phyloP scores from a whole-genome alignment of 495 filamentous ascomycete species.

The Tetracladium setigerum region DNA sequence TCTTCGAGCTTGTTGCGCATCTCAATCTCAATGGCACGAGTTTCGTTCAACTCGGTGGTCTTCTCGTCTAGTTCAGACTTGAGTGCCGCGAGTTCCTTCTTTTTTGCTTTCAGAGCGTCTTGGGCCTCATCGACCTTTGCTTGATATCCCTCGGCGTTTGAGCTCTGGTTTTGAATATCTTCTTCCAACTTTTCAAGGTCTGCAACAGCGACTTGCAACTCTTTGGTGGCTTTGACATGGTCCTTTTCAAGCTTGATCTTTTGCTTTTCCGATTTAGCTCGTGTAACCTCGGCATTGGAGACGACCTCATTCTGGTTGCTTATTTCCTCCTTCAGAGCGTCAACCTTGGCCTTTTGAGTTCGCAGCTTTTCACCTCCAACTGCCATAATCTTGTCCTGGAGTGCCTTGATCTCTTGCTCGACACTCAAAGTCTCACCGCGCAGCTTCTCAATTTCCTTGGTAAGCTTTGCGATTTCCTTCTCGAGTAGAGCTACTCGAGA shows the following conservation, averaged over 20 bases:
- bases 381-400: conserved; percentile 98
- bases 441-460: conserved; percentile 73
- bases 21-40: conserved; percentile 85
- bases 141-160: conserved; percentile 62
- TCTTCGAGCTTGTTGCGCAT: conserved; percentile 98
- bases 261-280: conserved; percentile 87
- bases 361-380: conserved; percentile 89
- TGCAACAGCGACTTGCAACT: conserved; percentile 58
- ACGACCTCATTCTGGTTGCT: conserved; percentile 70
- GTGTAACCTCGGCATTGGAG: conserved; percentile 75
- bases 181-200: conserved; percentile 70
- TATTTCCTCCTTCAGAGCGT: conserved; percentile 82
- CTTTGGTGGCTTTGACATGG: conserved; percentile 61
- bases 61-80: conserved; percentile 85
- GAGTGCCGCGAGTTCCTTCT: conserved; percentile 65
- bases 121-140: conserved; percentile 79
- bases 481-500: conserved; percentile 59
- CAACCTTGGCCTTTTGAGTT: conserved; percentile 88
- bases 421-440: conserved; percentile 74
- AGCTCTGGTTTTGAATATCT: conserved; percentile 68
- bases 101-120: conserved; percentile 71
- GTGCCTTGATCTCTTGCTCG: conserved; percentile 80
- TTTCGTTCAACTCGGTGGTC: conserved; percentile 81
- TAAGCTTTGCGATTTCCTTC: conserved; percentile 65
- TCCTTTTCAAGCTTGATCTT: conserved; percentile 81